A percentile compares a stretch with the other conserved stretches of the same genome.
These are phyloP conservation scores for Isatis lusitanica DNA, from an alignment of 441 rosid genomes.

Conservation along the genomic window DNA sequence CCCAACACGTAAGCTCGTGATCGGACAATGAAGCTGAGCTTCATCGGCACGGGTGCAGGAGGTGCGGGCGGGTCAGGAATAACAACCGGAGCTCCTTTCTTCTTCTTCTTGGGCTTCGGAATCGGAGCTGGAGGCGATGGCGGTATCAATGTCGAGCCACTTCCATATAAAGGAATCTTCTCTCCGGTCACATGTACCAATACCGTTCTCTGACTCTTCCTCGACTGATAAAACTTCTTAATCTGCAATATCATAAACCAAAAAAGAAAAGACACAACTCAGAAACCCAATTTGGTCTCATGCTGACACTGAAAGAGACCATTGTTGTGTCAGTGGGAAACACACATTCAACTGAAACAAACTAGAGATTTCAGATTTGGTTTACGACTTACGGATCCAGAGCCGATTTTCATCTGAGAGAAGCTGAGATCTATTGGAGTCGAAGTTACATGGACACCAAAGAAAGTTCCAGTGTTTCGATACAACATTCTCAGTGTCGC, in stretches of 20 bases:
- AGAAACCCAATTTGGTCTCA: not conserved
- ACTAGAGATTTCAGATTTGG: no score
- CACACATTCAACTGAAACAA: no score
- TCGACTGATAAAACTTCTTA: constrained; percentile 69
- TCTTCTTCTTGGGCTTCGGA: constrained; percentile 36
- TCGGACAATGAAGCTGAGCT: constrained; percentile 55
- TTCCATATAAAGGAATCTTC: constrained; percentile 83
- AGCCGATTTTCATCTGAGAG: constrained; percentile 63
- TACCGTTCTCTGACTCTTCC: constrained; percentile 74
- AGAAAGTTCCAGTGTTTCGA: constrained; percentile 86
- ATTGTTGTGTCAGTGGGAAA: not conserved
- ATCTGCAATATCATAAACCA: constrained; percentile 48
- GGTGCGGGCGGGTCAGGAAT: constrained; percentile 26
- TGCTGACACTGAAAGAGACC: not conserved
- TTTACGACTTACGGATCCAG: constrained; percentile 74
- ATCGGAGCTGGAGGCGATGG: constrained; percentile 48
- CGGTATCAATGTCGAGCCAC: constrained; percentile 64
- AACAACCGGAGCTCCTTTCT: constrained; percentile 20
- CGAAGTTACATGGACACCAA: constrained; percentile 86
- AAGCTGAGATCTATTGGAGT: constrained; percentile 71
- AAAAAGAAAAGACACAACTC: not conserved
- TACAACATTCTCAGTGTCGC: constrained; percentile 73
- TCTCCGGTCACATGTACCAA: constrained; percentile 56
- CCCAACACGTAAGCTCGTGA: constrained; percentile 89
- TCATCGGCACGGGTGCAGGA: constrained; percentile 57